Base-by-base conservation (phyloP, 306 rosid genomes). In the Casuarina equisetifolia region DNA sequence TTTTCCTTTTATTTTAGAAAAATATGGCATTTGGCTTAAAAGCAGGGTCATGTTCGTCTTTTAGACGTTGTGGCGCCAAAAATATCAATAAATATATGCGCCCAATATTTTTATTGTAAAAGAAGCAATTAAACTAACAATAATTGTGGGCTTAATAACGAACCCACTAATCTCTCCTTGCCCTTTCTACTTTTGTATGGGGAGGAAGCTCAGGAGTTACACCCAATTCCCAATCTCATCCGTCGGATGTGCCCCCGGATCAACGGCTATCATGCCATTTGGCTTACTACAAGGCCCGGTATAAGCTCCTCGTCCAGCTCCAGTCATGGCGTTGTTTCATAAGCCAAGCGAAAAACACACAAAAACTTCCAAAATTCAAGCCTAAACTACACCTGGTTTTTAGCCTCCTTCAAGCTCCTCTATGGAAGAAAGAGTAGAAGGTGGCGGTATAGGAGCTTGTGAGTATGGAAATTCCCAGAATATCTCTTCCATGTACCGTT, bases 121-220 rank as follows among this genome's bases (percentile, higher is more conserved):
- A 57, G 42, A 43, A 3, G 45, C 16, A 49, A 57, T 57, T 50
- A 2, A 51, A 15, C 68, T 45, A 48, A 25, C 48, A 83, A 72
- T 61, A 75, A 81, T 75, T 73, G 63, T 42, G 9, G 12, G 61
- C 17, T 86, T 53, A 70, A 87, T 83, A 70, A 59, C 82, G 72
- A 82, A 76, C 49, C 84, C 96, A 81, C 82, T 83, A 85, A 94
- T 92, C 85, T 79, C 94, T 89, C 90, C 77, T 69, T 81, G 66
- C 70, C 48, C 61, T 64, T 54, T 63, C 84, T 50, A 80, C 85
- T 78, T 83, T 85, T 78, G 79, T 75, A 45, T 58, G 48, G 71
- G 75, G 80, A 63, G 80, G 97, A 88, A 92, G 84, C 77, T 82
- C 75, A 87, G 84, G 92, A 85, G 97, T 94, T 90, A 85, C 93